Percentiles rank a stretch among this genome's conserved stretches.
Evolutionary conservation across 768 basidiomycete species (phyloP).

Genomic region (Agrocybe praecox): DNA sequence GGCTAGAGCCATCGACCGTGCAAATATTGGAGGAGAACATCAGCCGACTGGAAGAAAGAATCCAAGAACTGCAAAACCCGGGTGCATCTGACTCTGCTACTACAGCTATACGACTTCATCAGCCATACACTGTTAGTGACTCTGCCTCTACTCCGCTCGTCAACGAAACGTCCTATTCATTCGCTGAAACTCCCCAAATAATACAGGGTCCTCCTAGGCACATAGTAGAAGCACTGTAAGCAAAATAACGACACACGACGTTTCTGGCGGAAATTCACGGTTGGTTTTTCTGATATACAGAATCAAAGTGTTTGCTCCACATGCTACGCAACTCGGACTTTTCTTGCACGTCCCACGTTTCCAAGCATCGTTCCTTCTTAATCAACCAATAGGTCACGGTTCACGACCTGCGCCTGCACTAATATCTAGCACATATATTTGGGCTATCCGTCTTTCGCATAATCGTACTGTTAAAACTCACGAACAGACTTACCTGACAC

Average conservation of each 20-base stretch:
- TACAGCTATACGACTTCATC: conserved; percentile 32
- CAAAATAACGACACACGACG: not conserved
- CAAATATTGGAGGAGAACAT: conserved; percentile 57
- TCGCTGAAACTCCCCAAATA: not conserved
- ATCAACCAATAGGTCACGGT: conserved; percentile 31
- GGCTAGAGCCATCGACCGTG: conserved; percentile 48
- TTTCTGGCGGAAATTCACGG: not conserved
- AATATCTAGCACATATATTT: conserved; percentile 39
- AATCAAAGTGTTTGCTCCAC: conserved; percentile 43
- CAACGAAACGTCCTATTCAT: not conserved
- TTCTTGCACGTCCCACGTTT: conserved; percentile 58
- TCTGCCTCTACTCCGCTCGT: not conserved
- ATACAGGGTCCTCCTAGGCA: conserved; percentile 32
- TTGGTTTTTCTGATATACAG: conserved; percentile 18
- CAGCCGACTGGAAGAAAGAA: conserved; percentile 44
- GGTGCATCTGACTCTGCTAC: conserved; percentile 7
- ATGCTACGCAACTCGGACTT: conserved; percentile 54
- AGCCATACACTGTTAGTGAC: conserved; percentile 34
- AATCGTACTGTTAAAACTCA: conserved; percentile 26
- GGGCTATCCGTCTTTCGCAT: conserved; percentile 32
- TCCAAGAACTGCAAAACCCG: conserved; percentile 48
- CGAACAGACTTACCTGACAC: conserved; percentile 39
- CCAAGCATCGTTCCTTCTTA: conserved; percentile 33
- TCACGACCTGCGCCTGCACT: conserved; percentile 41
- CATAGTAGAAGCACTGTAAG: conserved; percentile 34